Evolutionary conservation across 2,329 filamentous ascomycete genomes (phyloP).

Genomic region (Monilinia laxa): DNA sequence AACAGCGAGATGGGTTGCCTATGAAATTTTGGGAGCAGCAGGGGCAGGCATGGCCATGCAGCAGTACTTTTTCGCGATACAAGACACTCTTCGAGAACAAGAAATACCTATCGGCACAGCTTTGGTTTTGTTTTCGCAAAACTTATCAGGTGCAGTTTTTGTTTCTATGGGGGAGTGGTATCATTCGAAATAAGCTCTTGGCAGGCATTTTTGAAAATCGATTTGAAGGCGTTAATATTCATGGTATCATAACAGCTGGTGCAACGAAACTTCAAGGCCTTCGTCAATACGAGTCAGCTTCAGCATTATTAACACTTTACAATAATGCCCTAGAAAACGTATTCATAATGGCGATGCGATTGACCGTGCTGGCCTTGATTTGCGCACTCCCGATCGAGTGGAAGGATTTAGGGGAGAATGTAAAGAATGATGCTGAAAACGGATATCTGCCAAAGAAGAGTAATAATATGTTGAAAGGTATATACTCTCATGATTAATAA

Average conservation of each 20-base stretch:
- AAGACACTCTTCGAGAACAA: conserved; percentile 36
- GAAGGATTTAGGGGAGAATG: background rate
- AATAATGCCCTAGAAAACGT: conserved; percentile 45
- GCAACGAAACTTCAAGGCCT: conserved; percentile 48
- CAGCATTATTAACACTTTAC: conserved; percentile 30
- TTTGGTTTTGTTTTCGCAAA: conserved; percentile 45
- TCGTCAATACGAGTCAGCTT: conserved; percentile 45
- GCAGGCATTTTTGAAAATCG: conserved; percentile 2
- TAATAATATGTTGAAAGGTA: background rate
- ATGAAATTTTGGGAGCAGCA: conserved; percentile 35
- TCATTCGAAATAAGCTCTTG: conserved; percentile 42
- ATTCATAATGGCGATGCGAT: conserved; percentile 54
- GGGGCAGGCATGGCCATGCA: conserved; percentile 38
- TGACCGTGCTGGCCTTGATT: conserved; percentile 48
- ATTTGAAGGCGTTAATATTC: conserved; percentile 33
- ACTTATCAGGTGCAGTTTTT: conserved; percentile 47
- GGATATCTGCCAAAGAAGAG: background rate
- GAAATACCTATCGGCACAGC: conserved; percentile 47
- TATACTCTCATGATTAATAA: background rate
- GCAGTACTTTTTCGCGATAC: conserved; percentile 35
- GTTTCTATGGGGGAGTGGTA: conserved; percentile 47
- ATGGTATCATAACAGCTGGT: conserved; percentile 36
- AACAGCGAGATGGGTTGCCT: conserved; percentile 50
- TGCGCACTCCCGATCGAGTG: background rate
- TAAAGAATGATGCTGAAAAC: background rate